Percentiles rank a stretch among this genome's conserved stretches.
Conservation (phyloP, 2,329 filamentous ascomycete genomes). For the Ceratocystis colombiana region DNA sequence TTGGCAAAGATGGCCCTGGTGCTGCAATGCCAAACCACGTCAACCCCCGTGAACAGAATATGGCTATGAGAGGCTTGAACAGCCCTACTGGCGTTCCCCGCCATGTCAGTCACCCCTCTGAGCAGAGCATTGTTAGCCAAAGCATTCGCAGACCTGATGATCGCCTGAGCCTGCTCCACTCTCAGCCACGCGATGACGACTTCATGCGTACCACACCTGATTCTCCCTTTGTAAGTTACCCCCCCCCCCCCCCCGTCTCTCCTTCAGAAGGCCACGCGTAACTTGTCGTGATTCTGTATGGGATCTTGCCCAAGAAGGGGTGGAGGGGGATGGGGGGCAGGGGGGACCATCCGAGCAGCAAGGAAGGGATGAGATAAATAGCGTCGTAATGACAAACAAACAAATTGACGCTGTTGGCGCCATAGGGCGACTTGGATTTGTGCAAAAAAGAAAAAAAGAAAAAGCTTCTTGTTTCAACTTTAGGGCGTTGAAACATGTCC, state of each 20-base stretch:
- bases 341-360: not conserved
- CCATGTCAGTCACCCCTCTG: constrained; percentile 67
- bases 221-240: too few relatives aligned
- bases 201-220: constrained; percentile 35
- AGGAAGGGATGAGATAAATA: not conserved
- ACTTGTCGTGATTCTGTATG: constrained; percentile 1
- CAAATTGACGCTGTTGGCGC: too few relatives aligned
- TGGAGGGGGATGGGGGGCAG: not conserved
- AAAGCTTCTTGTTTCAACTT: not conserved
- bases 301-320: not conserved
- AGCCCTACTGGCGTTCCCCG: constrained; percentile 33
- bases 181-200: constrained; percentile 38
- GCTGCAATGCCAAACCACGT: constrained; percentile 34
- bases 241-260: not conserved
- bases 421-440: too few relatives aligned
- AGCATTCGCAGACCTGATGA: constrained; percentile 66
- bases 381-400: too few relatives aligned
- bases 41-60: constrained; percentile 26
- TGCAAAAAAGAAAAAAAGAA: not conserved
- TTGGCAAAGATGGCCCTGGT: constrained; percentile 70
- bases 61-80: constrained; percentile 24
- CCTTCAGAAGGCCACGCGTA: constrained; percentile 6
- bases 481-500: too few relatives aligned
- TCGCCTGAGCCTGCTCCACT: constrained; percentile 42
- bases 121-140: constrained; percentile 66